These are phyloP conservation scores for Zoysia japonica DNA, from an alignment of 176 grass and related monocot species.

Conservation along the genomic window DNA sequence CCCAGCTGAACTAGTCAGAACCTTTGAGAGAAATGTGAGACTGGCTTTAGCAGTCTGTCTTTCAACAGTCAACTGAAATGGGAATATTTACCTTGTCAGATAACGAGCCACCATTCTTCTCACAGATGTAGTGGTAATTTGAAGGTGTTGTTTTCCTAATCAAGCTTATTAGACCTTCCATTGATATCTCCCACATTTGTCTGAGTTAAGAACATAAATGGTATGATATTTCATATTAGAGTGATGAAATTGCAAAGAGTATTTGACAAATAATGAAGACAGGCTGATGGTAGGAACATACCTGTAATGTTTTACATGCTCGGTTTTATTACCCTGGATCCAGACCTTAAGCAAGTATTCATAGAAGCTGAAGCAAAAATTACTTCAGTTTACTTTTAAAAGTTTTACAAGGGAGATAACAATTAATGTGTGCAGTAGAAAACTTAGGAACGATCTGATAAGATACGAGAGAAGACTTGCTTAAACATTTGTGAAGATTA, in stretches of 20 bases:
- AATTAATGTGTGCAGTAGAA: neutral
- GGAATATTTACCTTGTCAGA: slow-evolving; percentile 75
- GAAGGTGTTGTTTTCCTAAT: slow-evolving; percentile 80
- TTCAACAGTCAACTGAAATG: slow-evolving; percentile 19
- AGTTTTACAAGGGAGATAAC: neutral
- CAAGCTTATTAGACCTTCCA: slow-evolving; percentile 95
- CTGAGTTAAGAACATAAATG: slow-evolving; percentile 48
- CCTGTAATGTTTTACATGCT: slow-evolving; percentile 95
- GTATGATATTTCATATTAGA: slow-evolving; percentile 15
- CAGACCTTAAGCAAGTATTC: slow-evolving; percentile 99
- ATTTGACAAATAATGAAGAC: slow-evolving; percentile 21
- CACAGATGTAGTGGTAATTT: slow-evolving; percentile 92
- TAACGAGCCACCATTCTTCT: slow-evolving; percentile 85
- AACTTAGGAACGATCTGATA: slow-evolving; percentile 23
- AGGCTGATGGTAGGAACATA: slow-evolving; percentile 41
- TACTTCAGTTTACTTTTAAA: slow-evolving; percentile 18
- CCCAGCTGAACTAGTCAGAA: slow-evolving; percentile 43
- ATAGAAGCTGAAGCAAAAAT: slow-evolving; percentile 79
- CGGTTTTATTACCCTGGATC: slow-evolving; percentile 98
- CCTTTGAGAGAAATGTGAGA: slow-evolving; percentile 14
- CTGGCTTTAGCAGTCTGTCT: slow-evolving; percentile 38
- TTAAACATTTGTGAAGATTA: slow-evolving; percentile 14
- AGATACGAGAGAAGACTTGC: neutral
- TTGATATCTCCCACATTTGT: slow-evolving; percentile 99
- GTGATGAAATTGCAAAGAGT: neutral